Conservation (phyloP, 805 yeast species). For the Kodamaea lidongshanica region DNA sequence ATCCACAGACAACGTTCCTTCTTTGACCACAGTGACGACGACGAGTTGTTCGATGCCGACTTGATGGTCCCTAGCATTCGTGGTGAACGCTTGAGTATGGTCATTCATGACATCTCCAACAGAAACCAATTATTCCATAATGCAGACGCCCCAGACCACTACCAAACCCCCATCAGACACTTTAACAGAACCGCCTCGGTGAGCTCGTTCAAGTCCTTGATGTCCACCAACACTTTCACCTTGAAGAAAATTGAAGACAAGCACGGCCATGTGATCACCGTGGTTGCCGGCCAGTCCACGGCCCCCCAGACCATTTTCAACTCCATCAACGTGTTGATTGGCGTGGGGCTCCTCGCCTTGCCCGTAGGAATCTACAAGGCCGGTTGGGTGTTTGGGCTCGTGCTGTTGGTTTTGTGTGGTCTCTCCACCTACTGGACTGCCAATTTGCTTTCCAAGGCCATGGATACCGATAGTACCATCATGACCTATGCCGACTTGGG, state of each 20-base stretch:
- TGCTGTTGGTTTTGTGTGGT: conserved; percentile 40
- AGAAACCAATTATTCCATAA: conserved; percentile 19
- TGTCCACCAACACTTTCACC: conserved; percentile 36
- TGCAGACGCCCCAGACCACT: conserved; percentile 19
- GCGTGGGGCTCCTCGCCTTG: conserved; percentile 67
- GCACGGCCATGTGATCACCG: conserved; percentile 65
- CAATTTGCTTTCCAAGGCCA: conserved; percentile 30
- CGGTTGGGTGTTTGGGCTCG: conserved; percentile 56
- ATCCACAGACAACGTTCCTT: conserved; percentile 16
- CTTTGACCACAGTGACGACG: conserved; percentile 12
- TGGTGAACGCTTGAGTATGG: conserved; percentile 61
- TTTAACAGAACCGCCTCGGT: conserved; percentile 37
- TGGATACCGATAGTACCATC: conserved; percentile 24
- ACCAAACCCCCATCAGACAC: conserved; percentile 19
- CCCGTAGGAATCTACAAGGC: conserved; percentile 64
- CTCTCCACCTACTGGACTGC: conserved; percentile 50
- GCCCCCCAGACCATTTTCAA: conserved; percentile 68
- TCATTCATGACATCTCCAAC: conserved; percentile 35
- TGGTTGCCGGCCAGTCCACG: conserved; percentile 47
- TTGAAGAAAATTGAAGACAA: conserved; percentile 61
- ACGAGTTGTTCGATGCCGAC: conserved; percentile 45
- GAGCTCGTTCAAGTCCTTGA: conserved; percentile 35
- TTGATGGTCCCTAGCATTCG: conserved; percentile 48
- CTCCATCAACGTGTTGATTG: conserved; percentile 69
- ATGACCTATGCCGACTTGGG: conserved; percentile 29